Conservation (phyloP, 2,329 filamentous ascomycete genomes). For the Aspergillus sp. region DNA sequence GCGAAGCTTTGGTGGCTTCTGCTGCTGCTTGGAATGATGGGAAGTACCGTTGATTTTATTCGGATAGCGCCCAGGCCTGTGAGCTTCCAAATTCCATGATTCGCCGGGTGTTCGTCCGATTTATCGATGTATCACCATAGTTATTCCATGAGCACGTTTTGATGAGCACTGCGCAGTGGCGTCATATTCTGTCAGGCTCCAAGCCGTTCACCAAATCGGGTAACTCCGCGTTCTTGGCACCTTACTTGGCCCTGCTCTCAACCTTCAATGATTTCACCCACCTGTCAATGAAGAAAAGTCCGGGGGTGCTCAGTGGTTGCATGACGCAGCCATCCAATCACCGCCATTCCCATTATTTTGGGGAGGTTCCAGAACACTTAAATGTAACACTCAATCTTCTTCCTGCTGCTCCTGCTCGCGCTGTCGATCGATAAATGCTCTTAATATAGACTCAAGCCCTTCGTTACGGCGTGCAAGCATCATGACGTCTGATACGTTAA, state of each 20-base stretch:
- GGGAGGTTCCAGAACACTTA: not conserved
- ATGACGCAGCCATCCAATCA: not conserved
- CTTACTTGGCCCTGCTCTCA: not conserved
- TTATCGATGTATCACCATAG: too few relatives aligned
- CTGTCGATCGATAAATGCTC: slow-evolving; percentile 35
- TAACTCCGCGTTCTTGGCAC: not conserved
- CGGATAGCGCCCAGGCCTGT: not conserved
- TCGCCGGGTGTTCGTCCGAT: not conserved
- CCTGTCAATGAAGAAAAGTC: not conserved
- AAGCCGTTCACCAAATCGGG: not conserved
- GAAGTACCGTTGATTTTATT: not conserved
- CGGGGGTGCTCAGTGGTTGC: not conserved
- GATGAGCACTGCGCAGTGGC: slow-evolving; percentile 6
- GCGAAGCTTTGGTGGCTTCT: slow-evolving; percentile 4
- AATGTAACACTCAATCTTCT: not conserved
- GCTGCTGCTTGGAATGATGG: not conserved
- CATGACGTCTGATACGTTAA: slow-evolving; percentile 84
- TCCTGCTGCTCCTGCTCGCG: slow-evolving; percentile 24
- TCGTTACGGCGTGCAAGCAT: slow-evolving; percentile 85
- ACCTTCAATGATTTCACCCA: not conserved
- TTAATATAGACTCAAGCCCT: slow-evolving; percentile 73
- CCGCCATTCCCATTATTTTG: too few relatives aligned
- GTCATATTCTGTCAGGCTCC: slow-evolving; percentile 3
- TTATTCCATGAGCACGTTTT: not conserved
- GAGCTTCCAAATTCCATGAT: not conserved